phyloP scores from a whole-genome alignment of 163 green algal genomes.

The Chlamydomonas reinhardtii region DNA sequence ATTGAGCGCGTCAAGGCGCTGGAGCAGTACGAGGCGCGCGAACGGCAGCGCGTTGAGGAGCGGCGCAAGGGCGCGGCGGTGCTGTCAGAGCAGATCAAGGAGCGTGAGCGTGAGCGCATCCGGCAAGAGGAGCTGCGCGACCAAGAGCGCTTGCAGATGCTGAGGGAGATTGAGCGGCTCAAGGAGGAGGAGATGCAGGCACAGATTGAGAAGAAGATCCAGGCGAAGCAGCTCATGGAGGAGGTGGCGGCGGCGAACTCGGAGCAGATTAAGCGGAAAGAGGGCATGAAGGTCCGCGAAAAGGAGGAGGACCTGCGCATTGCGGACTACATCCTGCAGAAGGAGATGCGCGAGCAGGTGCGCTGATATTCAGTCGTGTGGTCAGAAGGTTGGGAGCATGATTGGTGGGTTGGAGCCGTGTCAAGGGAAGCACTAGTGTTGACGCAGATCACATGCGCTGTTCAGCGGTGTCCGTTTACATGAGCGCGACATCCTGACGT shows the following conservation, averaged over 20 bases:
- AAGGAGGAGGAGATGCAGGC: slow-evolving; percentile 77
- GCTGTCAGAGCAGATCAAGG: slow-evolving; percentile 84
- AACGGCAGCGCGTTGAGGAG: slow-evolving; percentile 75
- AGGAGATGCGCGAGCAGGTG: slow-evolving; percentile 81
- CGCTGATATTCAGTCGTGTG: no score
- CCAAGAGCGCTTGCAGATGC: slow-evolving; percentile 71
- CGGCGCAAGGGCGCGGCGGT: slow-evolving; percentile 72
- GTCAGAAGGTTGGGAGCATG: no score
- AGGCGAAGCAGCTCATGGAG: slow-evolving; percentile 70
- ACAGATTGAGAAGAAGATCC: slow-evolving; percentile 67
- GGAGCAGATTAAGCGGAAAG: slow-evolving; percentile 84
- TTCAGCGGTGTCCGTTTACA: no score
- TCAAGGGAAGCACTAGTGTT: no score
- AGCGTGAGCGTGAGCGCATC: slow-evolving; percentile 73
- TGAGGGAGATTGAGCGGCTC: slow-evolving; percentile 80
- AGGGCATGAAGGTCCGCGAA: slow-evolving; percentile 72
- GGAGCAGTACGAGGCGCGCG: slow-evolving; percentile 74
- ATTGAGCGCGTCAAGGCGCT: slow-evolving; percentile 83
- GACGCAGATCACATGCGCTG: no score
- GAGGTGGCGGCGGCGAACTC: slow-evolving; percentile 82
- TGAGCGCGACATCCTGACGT: no score
- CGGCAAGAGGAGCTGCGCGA: slow-evolving; percentile 80
- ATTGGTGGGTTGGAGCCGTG: no score
- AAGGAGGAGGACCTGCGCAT: slow-evolving; percentile 87
- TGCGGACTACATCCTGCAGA: slow-evolving; percentile 79